A percentile compares a stretch with the other conserved stretches of the same genome.
phyloP scores from a whole-genome alignment of 2,329 filamentous ascomycete species.

The Aplosporella prunicola region DNA sequence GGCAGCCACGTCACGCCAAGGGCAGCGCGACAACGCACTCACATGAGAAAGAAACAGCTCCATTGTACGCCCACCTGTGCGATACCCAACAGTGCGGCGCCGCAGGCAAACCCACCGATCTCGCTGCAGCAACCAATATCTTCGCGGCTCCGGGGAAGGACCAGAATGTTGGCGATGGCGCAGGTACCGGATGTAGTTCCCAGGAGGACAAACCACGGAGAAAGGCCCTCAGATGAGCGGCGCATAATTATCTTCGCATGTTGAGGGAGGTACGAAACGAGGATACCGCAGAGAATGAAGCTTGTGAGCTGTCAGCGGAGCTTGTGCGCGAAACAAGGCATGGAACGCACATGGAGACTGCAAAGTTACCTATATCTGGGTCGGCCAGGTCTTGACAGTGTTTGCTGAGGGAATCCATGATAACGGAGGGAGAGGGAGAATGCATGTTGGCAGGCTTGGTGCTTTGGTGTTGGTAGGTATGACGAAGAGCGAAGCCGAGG shows the following conservation, averaged over 20 bases:
- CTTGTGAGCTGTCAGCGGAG: slow-evolving; percentile 27
- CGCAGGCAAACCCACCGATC: slow-evolving; percentile 72
- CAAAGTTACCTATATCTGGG: slow-evolving; percentile 44
- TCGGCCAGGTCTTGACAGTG: slow-evolving; percentile 44
- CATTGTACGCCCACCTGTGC: slow-evolving; percentile 87
- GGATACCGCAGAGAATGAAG: slow-evolving; percentile 75
- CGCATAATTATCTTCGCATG: slow-evolving; percentile 83
- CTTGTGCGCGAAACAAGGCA: background rate
- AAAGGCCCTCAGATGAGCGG: slow-evolving; percentile 85
- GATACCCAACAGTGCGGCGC: slow-evolving; percentile 77
- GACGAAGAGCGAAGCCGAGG: too few relatives aligned
- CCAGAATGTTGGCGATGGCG: slow-evolving; percentile 85
- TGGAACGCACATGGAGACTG: slow-evolving; percentile 41
- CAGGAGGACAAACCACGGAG: slow-evolving; percentile 90
- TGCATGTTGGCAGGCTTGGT: too few relatives aligned
- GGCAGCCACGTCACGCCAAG: too few relatives aligned
- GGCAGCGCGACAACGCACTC: too few relatives aligned
- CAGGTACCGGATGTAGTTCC: slow-evolving; percentile 83
- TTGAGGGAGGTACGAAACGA: slow-evolving; percentile 90
- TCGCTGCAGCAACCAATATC: slow-evolving; percentile 82
- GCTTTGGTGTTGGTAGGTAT: too few relatives aligned
- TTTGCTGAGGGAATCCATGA: slow-evolving; percentile 7
- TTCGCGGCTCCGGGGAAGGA: slow-evolving; percentile 69
- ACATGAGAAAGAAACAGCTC: slow-evolving; percentile 89
- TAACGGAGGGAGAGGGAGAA: background rate